Percentiles rank a stretch among this genome's conserved stretches.
Evolutionary conservation across 768 basidiomycete genomes (phyloP).

Genomic region (Lactarius hengduanensis): DNA sequence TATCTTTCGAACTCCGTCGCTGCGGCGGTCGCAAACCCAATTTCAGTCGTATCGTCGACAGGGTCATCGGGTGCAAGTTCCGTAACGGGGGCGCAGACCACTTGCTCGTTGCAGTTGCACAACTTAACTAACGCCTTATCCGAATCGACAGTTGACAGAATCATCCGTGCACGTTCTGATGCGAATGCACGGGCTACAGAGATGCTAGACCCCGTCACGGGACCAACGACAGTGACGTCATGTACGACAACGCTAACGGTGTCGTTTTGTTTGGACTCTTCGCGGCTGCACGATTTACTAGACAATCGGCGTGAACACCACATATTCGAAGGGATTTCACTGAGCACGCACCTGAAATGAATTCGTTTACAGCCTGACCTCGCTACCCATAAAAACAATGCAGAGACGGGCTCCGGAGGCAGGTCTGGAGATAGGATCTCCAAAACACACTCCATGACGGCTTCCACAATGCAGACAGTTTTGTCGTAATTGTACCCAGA

Average conservation of each 20-base stretch:
- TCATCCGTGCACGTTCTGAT: conserved; percentile 57
- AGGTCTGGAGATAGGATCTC: conserved; percentile 56
- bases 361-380: conserved; percentile 54
- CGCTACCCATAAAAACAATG: conserved; percentile 66
- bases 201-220: conserved; percentile 55
- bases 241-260: conserved; percentile 62
- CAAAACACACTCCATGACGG: conserved; percentile 67
- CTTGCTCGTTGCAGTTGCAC: conserved; percentile 41
- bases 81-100: conserved; percentile 23
- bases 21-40: conserved; percentile 49
- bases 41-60: conserved; percentile 47
- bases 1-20: conserved; percentile 32
- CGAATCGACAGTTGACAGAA: conserved; percentile 48
- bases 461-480: conserved; percentile 57
- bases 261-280: conserved; percentile 46
- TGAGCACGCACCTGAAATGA: conserved; percentile 43
- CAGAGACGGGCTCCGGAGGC: conserved; percentile 69
- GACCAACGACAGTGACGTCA: conserved; percentile 53
- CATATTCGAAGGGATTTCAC: conserved; percentile 26
- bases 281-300: conserved; percentile 47
- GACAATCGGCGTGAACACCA: conserved; percentile 27
- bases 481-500: conserved; percentile 71
- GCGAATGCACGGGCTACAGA: conserved; percentile 67
- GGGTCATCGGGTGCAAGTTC: conserved; percentile 10
- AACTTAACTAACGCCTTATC: conserved; percentile 45